These are phyloP conservation scores for Tuber calosporum DNA, from an alignment of 495 filamentous ascomycete species.

Conservation along the genomic window DNA sequence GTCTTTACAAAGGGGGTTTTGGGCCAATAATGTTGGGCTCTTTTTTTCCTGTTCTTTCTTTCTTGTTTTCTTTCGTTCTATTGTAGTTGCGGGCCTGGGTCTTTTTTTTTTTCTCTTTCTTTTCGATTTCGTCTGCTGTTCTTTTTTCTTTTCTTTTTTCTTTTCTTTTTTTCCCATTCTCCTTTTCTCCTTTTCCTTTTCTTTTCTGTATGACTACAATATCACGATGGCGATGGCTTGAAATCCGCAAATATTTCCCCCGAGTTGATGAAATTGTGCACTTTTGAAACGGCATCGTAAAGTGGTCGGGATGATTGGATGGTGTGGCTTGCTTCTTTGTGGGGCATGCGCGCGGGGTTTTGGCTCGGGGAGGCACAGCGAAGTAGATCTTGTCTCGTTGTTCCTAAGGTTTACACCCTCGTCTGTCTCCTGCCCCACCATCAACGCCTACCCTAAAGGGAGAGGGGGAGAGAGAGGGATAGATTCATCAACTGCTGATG, in stretches of 20 bases:
- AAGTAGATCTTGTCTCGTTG: not conserved
- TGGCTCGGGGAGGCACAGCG: not conserved
- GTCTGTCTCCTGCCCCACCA: not conserved
- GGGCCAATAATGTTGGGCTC: not conserved
- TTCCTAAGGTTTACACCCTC: not conserved
- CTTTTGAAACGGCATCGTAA: not conserved
- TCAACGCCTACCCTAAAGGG: not conserved
- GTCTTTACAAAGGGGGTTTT: not conserved
- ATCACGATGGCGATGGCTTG: slow-evolving; percentile 11
- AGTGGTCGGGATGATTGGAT: not conserved
- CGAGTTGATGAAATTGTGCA: not conserved
- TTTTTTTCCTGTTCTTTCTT: not conserved
- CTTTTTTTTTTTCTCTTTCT: no score
- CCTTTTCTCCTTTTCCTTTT: not conserved
- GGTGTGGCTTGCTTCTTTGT: not conserved
- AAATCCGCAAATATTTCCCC: not conserved
- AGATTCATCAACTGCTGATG: not conserved
- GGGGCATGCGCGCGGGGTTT: not conserved
- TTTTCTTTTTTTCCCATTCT: slow-evolving; percentile 10
- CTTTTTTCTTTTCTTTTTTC: not conserved
- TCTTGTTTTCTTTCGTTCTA: not conserved
- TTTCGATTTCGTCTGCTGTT: slow-evolving; percentile 17
- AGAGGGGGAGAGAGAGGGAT: not conserved
- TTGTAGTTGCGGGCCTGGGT: slow-evolving; percentile 11
- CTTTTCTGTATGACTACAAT: slow-evolving; percentile 27